Conservation (phyloP, 2,329 filamentous ascomycete genomes). For the Xylaria multiplex region DNA sequence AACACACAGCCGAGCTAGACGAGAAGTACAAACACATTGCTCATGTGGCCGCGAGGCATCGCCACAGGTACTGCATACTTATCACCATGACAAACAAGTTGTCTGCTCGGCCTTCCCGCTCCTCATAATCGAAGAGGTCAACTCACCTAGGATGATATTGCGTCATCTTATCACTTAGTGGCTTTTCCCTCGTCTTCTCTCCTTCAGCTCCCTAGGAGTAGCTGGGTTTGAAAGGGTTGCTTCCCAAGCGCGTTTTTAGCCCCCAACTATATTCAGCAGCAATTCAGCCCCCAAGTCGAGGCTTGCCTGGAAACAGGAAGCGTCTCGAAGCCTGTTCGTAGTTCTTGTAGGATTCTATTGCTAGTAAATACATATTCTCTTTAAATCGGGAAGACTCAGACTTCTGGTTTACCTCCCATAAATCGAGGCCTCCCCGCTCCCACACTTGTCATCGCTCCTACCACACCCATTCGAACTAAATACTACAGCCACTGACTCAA, state of each 20-base stretch:
- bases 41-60: background rate
- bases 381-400: background rate
- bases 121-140: background rate
- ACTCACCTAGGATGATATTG: background rate
- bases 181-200: constrained; percentile 3
- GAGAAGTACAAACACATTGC: background rate
- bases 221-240: background rate
- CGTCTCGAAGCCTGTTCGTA: background rate
- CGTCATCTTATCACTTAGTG: background rate
- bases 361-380: constrained; percentile 5
- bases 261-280: constrained; percentile 17
- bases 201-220: constrained; percentile 15
- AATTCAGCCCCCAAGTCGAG: constrained; percentile 24
- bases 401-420: constrained; percentile 9
- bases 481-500: background rate
- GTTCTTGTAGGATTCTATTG: background rate
- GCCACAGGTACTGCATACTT: background rate
- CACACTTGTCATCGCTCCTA: background rate
- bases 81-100: background rate
- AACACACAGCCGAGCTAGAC: background rate
- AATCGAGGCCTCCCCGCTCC: constrained; percentile 19
- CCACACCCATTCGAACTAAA: background rate
- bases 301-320: background rate
- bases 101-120: background rate
- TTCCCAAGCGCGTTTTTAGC: constrained; percentile 3